Conservation (phyloP, 768 basidiomycete genomes). For the Pisolithus marmoratus region DNA sequence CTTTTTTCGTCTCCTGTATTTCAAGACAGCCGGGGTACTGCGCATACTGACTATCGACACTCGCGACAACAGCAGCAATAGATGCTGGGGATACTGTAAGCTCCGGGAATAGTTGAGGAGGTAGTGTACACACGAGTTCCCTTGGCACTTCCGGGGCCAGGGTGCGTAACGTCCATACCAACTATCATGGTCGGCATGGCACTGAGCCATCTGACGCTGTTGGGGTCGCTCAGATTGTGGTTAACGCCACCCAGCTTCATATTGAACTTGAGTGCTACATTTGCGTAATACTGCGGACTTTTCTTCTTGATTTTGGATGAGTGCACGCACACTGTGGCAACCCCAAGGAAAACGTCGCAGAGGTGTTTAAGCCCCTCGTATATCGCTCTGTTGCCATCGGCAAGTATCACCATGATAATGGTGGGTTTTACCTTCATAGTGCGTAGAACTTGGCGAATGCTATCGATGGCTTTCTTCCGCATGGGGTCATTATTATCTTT, state of each 20-base stretch:
- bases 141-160: constrained; percentile 61
- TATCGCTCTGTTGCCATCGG: constrained; percentile 41
- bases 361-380: constrained; percentile 50
- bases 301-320: constrained; percentile 65
- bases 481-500: constrained; percentile 51
- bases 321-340: constrained; percentile 69
- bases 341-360: constrained; percentile 44
- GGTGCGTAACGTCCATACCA: constrained; percentile 70
- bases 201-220: constrained; percentile 34
- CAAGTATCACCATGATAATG: constrained; percentile 42
- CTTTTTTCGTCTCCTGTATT: constrained; percentile 59
- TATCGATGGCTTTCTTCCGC: constrained; percentile 42
- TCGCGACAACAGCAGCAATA: constrained; percentile 51
- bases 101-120: background rate
- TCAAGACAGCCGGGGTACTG: constrained; percentile 48
- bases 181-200: constrained; percentile 45
- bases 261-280: constrained; percentile 51
- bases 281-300: constrained; percentile 48
- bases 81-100: constrained; percentile 28
- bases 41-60: constrained; percentile 36
- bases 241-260: constrained; percentile 53
- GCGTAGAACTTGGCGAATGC: constrained; percentile 39
- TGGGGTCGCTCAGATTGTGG: constrained; percentile 35
- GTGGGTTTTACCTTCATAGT: constrained; percentile 35
- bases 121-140: constrained; percentile 34